Evolutionary conservation across 352 stramenopile species (phyloP), one percentile per base, ranked within the genome.

Genomic region (Globisporangium uncinulatum): DNA sequence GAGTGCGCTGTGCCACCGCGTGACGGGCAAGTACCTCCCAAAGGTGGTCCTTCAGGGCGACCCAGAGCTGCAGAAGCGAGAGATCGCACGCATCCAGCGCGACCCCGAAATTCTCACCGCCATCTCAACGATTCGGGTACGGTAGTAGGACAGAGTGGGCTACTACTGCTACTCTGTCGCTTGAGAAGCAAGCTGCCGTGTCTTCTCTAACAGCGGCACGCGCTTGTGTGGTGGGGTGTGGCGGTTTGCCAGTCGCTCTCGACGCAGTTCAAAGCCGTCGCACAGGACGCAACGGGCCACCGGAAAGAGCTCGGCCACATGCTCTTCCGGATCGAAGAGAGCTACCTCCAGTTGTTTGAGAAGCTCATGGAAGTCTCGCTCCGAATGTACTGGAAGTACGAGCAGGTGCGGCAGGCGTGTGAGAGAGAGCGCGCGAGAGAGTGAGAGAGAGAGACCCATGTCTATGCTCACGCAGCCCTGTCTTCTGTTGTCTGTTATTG

Each of bases 271-370:
- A 87, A 91, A 36, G 65, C 71, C 8, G 62, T 85, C 14, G 81
- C 81, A 0, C 74, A 77, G 19, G 71, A 74, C 31, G 79, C 78
- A 2, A 71, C 89, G 54, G 78, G 78, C 0, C 81, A 91, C 29
- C 76, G 81, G 4, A 83, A 74, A 49, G 78, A 87, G 43, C 61
- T 91, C 1, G 81, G 81, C 0, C 78, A 87, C 43, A 59, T 73
- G 14, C 60, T 91, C 10, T 76, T 91, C 43, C 79, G 76, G 4
- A 86, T 91, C 31, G 78, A 91, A 65, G 76, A 86, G 49, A 87
- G 63, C 50, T 91, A 91, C 50, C 56, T 91, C 42, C 84, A 83
- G 45, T 65, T 89, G 1, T 91, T 89, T 66, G 81, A 91, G 44
- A 86, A 86, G 59, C 61, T 91, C 34, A 51, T 89, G n/a, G 81